Percentiles rank a stretch among this genome's conserved stretches.
These are phyloP conservation scores for Saccharomyces hybrid DNA, from an alignment of 1,139 yeast genomes.

Conservation along the genomic window DNA sequence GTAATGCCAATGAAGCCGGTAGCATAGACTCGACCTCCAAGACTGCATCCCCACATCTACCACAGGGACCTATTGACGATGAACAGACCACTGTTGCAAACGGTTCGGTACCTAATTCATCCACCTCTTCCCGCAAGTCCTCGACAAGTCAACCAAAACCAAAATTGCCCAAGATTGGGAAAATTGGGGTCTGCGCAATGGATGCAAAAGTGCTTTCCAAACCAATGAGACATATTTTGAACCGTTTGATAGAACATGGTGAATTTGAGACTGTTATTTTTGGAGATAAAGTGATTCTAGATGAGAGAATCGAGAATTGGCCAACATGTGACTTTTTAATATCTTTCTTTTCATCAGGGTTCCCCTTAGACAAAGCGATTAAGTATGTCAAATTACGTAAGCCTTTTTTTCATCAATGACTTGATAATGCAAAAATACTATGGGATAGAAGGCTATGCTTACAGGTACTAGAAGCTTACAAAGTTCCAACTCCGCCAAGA, in stretches of 20 bases:
- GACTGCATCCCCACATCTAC: background rate
- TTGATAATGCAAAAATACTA: constrained; percentile 77
- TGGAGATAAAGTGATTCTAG: constrained; percentile 94
- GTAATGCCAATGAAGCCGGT: background rate
- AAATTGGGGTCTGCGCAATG: constrained; percentile 98
- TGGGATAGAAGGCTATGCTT: constrained; percentile 95
- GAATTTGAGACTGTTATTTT: constrained; percentile 95
- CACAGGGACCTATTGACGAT: background rate
- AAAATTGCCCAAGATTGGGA: constrained; percentile 69
- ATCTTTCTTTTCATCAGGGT: constrained; percentile 90
- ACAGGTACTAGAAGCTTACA: constrained; percentile 68
- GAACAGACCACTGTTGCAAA: background rate
- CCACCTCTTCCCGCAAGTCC: constrained; percentile 29
- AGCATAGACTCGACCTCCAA: background rate
- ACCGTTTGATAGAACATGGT: constrained; percentile 81
- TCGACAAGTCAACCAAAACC: constrained; percentile 33
- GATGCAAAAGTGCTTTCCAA: constrained; percentile 92
- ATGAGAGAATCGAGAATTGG: constrained; percentile 92
- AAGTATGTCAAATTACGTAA: constrained; percentile 81
- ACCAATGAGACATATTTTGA: constrained; percentile 88
- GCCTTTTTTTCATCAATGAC: constrained; percentile 85
- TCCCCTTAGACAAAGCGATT: constrained; percentile 93
- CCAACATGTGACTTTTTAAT: constrained; percentile 95
- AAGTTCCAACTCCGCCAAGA: constrained; percentile 83
- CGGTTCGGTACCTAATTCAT: constrained; percentile 15